These are phyloP conservation scores for Boechera divaricarpa DNA, from an alignment of 345 rosid species.

Conservation along the genomic window DNA sequence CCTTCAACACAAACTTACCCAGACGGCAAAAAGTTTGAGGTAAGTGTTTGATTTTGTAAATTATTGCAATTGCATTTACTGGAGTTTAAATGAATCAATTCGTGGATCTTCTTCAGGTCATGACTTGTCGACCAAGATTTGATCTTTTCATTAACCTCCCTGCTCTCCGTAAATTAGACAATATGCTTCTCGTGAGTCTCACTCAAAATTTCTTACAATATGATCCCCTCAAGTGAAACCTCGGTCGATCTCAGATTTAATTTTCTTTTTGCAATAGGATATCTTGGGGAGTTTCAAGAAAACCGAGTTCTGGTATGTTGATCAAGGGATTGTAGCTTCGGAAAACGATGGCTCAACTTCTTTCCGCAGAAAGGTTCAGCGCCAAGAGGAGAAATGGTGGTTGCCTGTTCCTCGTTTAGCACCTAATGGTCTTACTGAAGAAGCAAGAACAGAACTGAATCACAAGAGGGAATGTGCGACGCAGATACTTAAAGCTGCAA, in stretches of 20 bases:
- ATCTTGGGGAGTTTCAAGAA: conserved; percentile 70
- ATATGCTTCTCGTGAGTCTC: conserved; percentile 87
- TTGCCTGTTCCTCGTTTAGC: conserved; percentile 95
- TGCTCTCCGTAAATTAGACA: conserved; percentile 85
- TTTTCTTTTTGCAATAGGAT: conserved; percentile 55
- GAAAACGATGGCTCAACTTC: conserved; percentile 88
- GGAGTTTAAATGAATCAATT: neutral
- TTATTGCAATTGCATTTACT: neutral
- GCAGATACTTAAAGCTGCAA: conserved; percentile 94
- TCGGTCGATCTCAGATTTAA: neutral
- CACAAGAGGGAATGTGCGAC: conserved; percentile 77
- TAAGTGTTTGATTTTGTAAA: conserved; percentile 26
- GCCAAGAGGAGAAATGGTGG: conserved; percentile 99
- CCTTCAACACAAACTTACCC: conserved; percentile 93
- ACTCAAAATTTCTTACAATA: neutral
- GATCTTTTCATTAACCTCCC: conserved; percentile 91
- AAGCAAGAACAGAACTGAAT: conserved; percentile 75
- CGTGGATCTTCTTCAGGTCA: conserved; percentile 60
- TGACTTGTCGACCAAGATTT: conserved; percentile 91
- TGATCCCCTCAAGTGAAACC: conserved; percentile 11
- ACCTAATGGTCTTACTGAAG: conserved; percentile 74
- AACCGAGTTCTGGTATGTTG: conserved; percentile 94
- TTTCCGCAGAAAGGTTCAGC: conserved; percentile 72
- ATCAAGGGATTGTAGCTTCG: conserved; percentile 85
- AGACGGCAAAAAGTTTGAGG: conserved; percentile 92